Base-by-base conservation (phyloP, 2,329 filamentous ascomycete genomes). In the Cercospora sp. region DNA sequence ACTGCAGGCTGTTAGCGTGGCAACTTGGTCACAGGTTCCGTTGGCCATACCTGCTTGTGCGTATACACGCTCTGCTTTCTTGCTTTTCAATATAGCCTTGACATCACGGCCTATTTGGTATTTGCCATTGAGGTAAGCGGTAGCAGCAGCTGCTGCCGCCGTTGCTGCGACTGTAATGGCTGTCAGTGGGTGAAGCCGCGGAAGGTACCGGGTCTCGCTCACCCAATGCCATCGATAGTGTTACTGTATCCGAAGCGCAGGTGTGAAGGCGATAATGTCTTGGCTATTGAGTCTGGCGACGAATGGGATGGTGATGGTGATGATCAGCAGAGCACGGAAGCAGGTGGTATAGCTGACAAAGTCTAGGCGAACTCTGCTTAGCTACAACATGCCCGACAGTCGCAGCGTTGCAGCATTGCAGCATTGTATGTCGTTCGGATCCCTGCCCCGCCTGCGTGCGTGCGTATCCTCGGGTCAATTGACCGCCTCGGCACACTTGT, bases 91-190 rank as follows among this genome's bases (percentile, higher is more conserved):
- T 13, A 91, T 77, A 3, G 73, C 72, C 0, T 75, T 72, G 13
- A 89, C 68, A 76, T 93, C 91, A 75, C 90, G 87, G 36, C 78
- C 76, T 53, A 93, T 75, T 75, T 90, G 87, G 73, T 86, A 89
- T 80, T 90, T 91, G 68, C 87, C 91, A 75, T 93, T 86, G 60
- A 91, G 81, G 73, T 91, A 91, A 13, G 84, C 82, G 20, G 75
- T 75, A n/a, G 73, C 73, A 23, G 73, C 73, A 9, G 75, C 76
- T 18, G 73, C 73, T 26, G 73, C 73, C 9, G 73, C 75, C 20
- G 67, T 60, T 13, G 67, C 67, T 65, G 63, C 67, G n/a, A 59
- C 62, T 64, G 16, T 59, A 10, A 16, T 20, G 31, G 9, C 1
- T 12, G 28, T 59, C 4, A 59, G 30, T 23, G 4, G 2, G 28